Percentiles rank a stretch among this genome's conserved stretches.
These are phyloP conservation scores for Colletotrichum scovillei DNA, from an alignment of 2,329 filamentous ascomycete species.

Conservation along the genomic window DNA sequence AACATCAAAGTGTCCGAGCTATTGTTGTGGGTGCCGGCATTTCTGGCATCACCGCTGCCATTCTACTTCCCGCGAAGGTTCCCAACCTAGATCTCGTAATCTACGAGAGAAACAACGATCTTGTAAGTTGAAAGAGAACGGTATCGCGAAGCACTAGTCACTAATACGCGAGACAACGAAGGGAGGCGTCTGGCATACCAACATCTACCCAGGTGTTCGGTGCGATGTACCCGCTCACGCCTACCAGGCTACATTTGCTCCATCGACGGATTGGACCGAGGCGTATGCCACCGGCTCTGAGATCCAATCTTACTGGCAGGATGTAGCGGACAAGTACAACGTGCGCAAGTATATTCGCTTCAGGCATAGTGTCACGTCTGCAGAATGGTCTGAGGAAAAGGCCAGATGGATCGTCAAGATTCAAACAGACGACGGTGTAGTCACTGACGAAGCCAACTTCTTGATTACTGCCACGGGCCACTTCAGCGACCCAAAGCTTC, in stretches of 20 bases:
- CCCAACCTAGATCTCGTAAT: slow-evolving; percentile 74
- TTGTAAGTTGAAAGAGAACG: slow-evolving; percentile 58
- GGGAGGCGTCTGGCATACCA: slow-evolving; percentile 66
- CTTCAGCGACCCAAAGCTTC: slow-evolving; percentile 74
- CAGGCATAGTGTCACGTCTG: slow-evolving; percentile 63
- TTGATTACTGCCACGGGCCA: slow-evolving; percentile 72
- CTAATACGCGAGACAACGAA: slow-evolving; percentile 34
- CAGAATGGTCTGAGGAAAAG: slow-evolving; percentile 64
- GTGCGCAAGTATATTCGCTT: slow-evolving; percentile 70
- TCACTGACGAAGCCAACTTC: slow-evolving; percentile 64
- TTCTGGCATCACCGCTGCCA: slow-evolving; percentile 71
- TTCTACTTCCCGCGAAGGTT: slow-evolving; percentile 75
- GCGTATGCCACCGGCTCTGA: slow-evolving; percentile 74
- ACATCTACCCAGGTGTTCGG: slow-evolving; percentile 71
- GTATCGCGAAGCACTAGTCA: neutral
- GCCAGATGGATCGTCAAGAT: slow-evolving; percentile 67
- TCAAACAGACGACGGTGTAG: slow-evolving; percentile 49
- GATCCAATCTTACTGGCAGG: slow-evolving; percentile 75
- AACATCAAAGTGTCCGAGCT: slow-evolving; percentile 61
- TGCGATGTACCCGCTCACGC: slow-evolving; percentile 77
- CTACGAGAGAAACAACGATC: slow-evolving; percentile 72
- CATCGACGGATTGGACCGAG: slow-evolving; percentile 60
- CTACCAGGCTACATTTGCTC: slow-evolving; percentile 61
- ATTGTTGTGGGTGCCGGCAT: slow-evolving; percentile 74
- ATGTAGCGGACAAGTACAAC: slow-evolving; percentile 70